phyloP scores from a whole-genome alignment of 2,329 filamentous ascomycete genomes.

The Colletotrichum sojae region DNA sequence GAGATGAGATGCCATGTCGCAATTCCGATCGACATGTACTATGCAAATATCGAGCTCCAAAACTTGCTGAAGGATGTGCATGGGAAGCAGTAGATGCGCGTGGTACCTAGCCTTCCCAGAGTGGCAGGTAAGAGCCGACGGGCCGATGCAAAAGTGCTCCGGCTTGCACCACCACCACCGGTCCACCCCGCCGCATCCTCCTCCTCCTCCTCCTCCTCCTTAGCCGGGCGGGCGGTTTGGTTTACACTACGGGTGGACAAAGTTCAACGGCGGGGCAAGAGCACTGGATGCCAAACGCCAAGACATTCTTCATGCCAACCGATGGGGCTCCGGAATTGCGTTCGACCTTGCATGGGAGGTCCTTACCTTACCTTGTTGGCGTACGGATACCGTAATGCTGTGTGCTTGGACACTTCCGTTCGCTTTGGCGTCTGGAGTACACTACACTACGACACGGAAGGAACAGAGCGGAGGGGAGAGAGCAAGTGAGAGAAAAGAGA shows the following conservation, averaged over 20 bases:
- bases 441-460: too few species aligned
- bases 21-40: background rate
- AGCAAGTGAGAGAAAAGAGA: background rate
- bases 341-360: slow-evolving; percentile 28
- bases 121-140: slow-evolving; percentile 26
- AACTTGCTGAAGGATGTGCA: background rate
- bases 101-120: slow-evolving; percentile 16
- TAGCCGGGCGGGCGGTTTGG: slow-evolving; percentile 8
- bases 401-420: too few species aligned
- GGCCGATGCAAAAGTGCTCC: background rate
- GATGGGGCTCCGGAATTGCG: slow-evolving; percentile 32
- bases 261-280: slow-evolving; percentile 27
- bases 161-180: too few species aligned
- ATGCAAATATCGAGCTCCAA: too few species aligned
- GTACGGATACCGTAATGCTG: background rate
- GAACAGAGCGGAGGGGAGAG: too few species aligned
- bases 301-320: slow-evolving; percentile 35
- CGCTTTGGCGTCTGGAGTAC: too few species aligned
- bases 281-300: slow-evolving; percentile 37
- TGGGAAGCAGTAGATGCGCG: background rate
- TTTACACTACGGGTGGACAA: slow-evolving; percentile 20
- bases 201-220: background rate
- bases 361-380: slow-evolving; percentile 18
- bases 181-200: too few species aligned
- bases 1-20: slow-evolving; percentile 28